These are phyloP conservation scores for Aspergillus cristatus DNA, from an alignment of 495 filamentous ascomycete species.

Conservation along the genomic window DNA sequence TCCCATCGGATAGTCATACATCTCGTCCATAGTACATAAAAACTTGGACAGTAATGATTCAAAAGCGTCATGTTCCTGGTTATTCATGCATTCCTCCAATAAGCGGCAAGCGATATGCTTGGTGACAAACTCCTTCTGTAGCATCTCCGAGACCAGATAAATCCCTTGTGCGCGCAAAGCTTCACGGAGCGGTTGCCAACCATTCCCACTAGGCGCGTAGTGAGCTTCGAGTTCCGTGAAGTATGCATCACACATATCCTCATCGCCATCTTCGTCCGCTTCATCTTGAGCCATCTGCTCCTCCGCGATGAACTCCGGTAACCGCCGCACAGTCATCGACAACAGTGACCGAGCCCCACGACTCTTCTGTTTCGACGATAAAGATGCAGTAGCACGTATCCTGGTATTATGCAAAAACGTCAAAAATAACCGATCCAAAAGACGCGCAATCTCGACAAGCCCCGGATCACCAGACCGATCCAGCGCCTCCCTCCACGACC, in stretches of 20 bases:
- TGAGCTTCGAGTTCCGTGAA: slow-evolving; percentile 59
- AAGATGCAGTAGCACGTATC: slow-evolving; percentile 1
- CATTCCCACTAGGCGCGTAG: slow-evolving; percentile 39
- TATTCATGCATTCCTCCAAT: slow-evolving; percentile 23
- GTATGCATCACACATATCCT: slow-evolving; percentile 42
- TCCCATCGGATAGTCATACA: slow-evolving; percentile 21
- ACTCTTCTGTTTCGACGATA: background rate
- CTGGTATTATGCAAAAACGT: slow-evolving; percentile 32
- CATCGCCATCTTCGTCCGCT: slow-evolving; percentile 33
- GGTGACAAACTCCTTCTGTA: slow-evolving; percentile 35
- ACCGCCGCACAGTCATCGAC: slow-evolving; percentile 52
- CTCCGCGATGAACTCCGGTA: slow-evolving; percentile 54
- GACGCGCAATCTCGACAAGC: slow-evolving; percentile 28
- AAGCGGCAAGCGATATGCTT: slow-evolving; percentile 23
- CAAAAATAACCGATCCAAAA: slow-evolving; percentile 28
- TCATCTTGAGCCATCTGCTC: slow-evolving; percentile 50
- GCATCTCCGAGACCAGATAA: slow-evolving; percentile 45
- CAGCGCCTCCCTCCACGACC: slow-evolving; percentile 33
- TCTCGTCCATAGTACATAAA: slow-evolving; percentile 16
- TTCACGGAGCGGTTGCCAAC: slow-evolving; percentile 57
- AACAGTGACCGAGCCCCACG: slow-evolving; percentile 47
- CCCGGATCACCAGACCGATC: slow-evolving; percentile 25
- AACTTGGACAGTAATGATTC: slow-evolving; percentile 25
- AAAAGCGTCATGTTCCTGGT: slow-evolving; percentile 28
- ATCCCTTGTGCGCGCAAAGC: slow-evolving; percentile 63